A percentile compares a stretch with the other conserved stretches of the same genome.
phyloP scores from a whole-genome alignment of 257 asterid genomes.

The Solanum chmielewskii region DNA sequence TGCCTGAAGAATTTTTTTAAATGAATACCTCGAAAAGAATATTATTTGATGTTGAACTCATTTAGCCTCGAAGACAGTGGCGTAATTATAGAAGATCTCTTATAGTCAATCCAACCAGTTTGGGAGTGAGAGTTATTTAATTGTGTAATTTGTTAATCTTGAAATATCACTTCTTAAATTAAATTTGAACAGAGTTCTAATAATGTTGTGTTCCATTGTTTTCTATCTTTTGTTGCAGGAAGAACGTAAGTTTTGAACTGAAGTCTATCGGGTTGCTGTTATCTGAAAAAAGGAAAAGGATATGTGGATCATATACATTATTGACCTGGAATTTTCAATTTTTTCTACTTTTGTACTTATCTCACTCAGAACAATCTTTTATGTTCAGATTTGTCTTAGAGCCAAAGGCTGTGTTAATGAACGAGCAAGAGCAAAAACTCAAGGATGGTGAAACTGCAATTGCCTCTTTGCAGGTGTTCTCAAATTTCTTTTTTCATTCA shows the following conservation, averaged over 20 bases:
- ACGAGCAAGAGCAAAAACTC: constrained; percentile 63
- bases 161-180: neutral
- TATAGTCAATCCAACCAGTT: neutral
- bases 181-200: neutral
- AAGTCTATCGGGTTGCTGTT: neutral
- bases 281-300: neutral
- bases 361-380: neutral
- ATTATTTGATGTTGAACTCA: neutral
- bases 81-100: neutral
- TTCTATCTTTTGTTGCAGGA: constrained; percentile 14
- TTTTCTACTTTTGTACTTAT: neutral
- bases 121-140: neutral
- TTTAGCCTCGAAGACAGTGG: neutral
- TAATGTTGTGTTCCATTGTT: neutral
- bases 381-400: constrained; percentile 74
- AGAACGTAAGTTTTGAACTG: constrained; percentile 32
- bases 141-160: neutral
- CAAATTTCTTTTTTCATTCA: neutral
- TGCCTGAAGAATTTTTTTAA: neutral
- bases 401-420: constrained; percentile 74
- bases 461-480: constrained; percentile 60
- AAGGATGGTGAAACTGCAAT: constrained; percentile 79
- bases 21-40: neutral
- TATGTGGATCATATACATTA: neutral
- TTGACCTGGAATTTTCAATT: neutral